These are phyloP conservation scores for Saccharomycopsis oosterbeekiorum DNA, from an alignment of 805 yeast species.

Conservation along the genomic window DNA sequence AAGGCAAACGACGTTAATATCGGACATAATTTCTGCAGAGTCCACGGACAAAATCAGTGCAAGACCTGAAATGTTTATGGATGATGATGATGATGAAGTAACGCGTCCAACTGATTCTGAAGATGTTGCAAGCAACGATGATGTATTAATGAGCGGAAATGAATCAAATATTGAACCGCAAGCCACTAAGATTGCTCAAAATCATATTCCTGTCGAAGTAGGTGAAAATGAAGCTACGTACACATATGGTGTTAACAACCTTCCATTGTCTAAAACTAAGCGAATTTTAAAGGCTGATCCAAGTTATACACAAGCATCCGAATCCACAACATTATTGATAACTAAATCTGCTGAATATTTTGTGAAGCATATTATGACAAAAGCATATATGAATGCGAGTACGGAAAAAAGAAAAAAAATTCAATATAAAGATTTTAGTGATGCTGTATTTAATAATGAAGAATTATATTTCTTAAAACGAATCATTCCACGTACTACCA, in stretches of 20 bases:
- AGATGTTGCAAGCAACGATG: neutral
- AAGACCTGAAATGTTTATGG: neutral
- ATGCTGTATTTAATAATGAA: constrained; percentile 50
- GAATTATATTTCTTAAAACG: constrained; percentile 54
- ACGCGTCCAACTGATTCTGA: neutral
- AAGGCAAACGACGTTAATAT: neutral
- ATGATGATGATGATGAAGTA: neutral
- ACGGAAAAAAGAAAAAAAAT: constrained; percentile 58
- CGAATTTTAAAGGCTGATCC: constrained; percentile 69
- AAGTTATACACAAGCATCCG: constrained; percentile 57
- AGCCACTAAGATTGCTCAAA: neutral
- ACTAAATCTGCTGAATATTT: constrained; percentile 75
- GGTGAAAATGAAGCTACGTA: constrained; percentile 20
- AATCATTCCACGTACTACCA: constrained; percentile 54
- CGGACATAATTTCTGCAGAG: neutral
- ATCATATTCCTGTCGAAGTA: neutral
- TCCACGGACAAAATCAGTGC: neutral
- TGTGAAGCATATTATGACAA: constrained; percentile 59
- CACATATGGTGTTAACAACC: constrained; percentile 26
- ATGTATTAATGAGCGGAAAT: neutral
- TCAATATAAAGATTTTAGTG: constrained; percentile 60
- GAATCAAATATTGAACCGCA: neutral
- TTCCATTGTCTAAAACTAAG: constrained; percentile 64
- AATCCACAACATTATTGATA: constrained; percentile 61
- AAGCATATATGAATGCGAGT: constrained; percentile 56